Evolutionary conservation across 768 basidiomycete genomes (phyloP).

Genomic region (Kwoniella dejecticola): DNA sequence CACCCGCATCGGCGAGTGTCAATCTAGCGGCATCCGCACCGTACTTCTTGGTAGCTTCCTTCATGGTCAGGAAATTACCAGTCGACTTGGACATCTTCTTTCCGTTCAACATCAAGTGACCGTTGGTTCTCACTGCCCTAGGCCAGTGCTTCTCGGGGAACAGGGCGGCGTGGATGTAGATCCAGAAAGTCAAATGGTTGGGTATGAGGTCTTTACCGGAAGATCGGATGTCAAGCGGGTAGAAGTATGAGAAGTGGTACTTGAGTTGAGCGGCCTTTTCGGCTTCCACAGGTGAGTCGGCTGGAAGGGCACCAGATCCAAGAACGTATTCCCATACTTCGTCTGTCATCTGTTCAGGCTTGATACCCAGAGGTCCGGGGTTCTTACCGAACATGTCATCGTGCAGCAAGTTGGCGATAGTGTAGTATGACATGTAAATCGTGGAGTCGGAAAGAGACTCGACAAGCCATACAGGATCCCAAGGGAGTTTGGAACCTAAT

Average conservation of each 20-base stretch:
- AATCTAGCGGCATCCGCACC: slow-evolving; percentile 93
- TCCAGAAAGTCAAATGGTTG: slow-evolving; percentile 89
- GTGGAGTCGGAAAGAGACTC: slow-evolving; percentile 97
- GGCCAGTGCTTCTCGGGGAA: slow-evolving; percentile 89
- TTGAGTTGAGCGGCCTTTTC: slow-evolving; percentile 83
- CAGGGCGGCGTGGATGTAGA: slow-evolving; percentile 93
- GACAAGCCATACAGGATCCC: slow-evolving; percentile 95
- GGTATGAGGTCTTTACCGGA: slow-evolving; percentile 96
- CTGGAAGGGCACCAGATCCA: slow-evolving; percentile 60
- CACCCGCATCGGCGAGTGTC: slow-evolving; percentile 92
- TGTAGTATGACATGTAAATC: slow-evolving; percentile 98
- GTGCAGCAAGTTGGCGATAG: slow-evolving; percentile 86
- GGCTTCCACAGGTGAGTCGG: slow-evolving; percentile 64
- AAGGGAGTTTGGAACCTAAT: slow-evolving; percentile 89
- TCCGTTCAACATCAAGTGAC: slow-evolving; percentile 94
- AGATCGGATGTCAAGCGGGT: slow-evolving; percentile 95
- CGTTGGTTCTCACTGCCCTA: slow-evolving; percentile 87
- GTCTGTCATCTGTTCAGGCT: slow-evolving; percentile 90
- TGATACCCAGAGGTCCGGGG: slow-evolving; percentile 80
- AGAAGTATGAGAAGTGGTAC: slow-evolving; percentile 93
- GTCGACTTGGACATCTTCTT: slow-evolving; percentile 99
- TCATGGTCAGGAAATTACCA: slow-evolving; percentile 89
- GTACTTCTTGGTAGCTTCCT: slow-evolving; percentile 87
- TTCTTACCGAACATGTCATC: slow-evolving; percentile 75
- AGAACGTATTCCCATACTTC: slow-evolving; percentile 97